These are phyloP conservation scores for Knufia petricola DNA, from an alignment of 2,329 filamentous ascomycete species.

Conservation along the genomic window DNA sequence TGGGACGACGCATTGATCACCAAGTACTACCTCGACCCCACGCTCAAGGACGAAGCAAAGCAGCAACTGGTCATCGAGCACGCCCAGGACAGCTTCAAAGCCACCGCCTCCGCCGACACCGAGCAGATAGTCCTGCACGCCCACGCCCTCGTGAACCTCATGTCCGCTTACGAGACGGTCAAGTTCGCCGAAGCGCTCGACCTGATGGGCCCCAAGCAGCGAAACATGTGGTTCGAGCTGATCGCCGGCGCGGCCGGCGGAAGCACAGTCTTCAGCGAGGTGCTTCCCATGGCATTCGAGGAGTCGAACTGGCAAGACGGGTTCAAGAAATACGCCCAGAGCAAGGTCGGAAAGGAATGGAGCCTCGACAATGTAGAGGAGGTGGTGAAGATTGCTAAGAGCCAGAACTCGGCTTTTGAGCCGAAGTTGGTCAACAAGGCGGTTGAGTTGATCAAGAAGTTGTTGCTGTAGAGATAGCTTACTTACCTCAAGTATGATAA, in stretches of 20 bases:
- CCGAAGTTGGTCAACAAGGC: conserved; percentile 1
- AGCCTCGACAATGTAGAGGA: neutral
- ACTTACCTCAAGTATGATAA: too few species aligned
- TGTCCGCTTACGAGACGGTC: conserved; percentile 20
- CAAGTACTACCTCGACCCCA: conserved; percentile 20
- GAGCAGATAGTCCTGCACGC: conserved; percentile 15
- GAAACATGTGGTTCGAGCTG: conserved; percentile 20
- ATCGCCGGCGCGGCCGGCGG: conserved; percentile 22
- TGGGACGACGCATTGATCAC: conserved; percentile 20
- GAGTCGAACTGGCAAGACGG: conserved; percentile 15
- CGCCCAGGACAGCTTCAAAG: conserved; percentile 11
- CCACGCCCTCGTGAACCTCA: conserved; percentile 18
- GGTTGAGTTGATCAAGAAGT: conserved; percentile 1
- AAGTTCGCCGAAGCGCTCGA: conserved; percentile 20
- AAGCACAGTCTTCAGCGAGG: conserved; percentile 20
- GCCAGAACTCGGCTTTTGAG: conserved; percentile 1
- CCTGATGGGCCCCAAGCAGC: conserved; percentile 17
- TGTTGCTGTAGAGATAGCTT: neutral
- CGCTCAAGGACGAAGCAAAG: conserved; percentile 8
- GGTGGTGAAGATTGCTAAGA: neutral
- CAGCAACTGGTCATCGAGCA: conserved; percentile 14
- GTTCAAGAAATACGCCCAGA: conserved; percentile 18
- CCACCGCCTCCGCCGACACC: conserved; percentile 8
- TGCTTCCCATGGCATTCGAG: conserved; percentile 18
- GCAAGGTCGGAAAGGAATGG: conserved; percentile 2